A percentile compares a stretch with the other conserved stretches of the same genome.
phyloP scores from a whole-genome alignment of 2,329 filamentous ascomycete species.

The Phialocephala subalpina region DNA sequence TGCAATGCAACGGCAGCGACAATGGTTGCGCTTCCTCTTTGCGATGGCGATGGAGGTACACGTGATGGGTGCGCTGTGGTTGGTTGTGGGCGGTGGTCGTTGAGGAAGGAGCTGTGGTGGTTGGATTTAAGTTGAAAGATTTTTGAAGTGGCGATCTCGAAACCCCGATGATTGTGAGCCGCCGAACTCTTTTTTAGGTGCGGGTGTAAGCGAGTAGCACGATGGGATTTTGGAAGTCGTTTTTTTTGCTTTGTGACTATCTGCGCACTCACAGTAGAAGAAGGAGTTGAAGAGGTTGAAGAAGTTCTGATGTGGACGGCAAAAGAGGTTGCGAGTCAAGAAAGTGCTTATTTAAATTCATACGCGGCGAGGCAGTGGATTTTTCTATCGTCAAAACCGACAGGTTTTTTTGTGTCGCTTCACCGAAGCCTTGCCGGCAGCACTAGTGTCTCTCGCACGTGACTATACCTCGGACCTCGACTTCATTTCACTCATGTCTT shows the following conservation, averaged over 20 bases:
- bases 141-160: no score
- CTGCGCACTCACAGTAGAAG: neutral
- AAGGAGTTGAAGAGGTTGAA: neutral
- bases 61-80: neutral
- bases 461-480: neutral
- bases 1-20: neutral
- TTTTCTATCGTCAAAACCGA: neutral
- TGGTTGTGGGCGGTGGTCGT: conserved; percentile 1
- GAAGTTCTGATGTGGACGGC: neutral
- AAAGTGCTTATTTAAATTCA: conserved; percentile 1
- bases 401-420: neutral
- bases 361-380: neutral
- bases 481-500: neutral
- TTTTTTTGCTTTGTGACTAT: neutral
- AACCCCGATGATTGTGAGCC: neutral
- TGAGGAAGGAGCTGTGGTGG: neutral
- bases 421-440: neutral
- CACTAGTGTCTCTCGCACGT: neutral
- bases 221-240: neutral
- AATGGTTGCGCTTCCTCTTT: neutral
- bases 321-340: neutral
- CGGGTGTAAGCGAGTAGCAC: neutral
- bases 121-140: neutral
- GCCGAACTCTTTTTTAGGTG: neutral
- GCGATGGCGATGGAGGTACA: neutral